These are phyloP conservation scores for Leccinum imitatum DNA, from an alignment of 768 basidiomycete genomes.

Conservation along the genomic window DNA sequence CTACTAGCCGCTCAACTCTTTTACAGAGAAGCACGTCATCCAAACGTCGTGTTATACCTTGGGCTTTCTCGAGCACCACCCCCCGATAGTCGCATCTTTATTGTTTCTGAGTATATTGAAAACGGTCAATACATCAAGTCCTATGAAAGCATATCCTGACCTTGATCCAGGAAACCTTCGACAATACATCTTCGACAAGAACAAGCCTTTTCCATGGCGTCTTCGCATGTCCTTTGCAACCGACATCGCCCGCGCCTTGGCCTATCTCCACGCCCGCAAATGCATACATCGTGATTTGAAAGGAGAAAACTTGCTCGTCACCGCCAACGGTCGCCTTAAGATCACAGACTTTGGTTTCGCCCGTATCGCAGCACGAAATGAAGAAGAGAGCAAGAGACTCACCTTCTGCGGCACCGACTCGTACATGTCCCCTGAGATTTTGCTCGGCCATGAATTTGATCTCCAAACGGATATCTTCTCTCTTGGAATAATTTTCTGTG, in stretches of 20 bases:
- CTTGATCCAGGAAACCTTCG: constrained; percentile 63
- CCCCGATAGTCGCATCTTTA: constrained; percentile 84
- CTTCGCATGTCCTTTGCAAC: constrained; percentile 93
- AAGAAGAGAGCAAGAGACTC: constrained; percentile 82
- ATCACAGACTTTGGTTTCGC: constrained; percentile 99
- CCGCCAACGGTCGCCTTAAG: constrained; percentile 90
- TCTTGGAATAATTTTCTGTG: constrained; percentile 89
- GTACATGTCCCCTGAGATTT: constrained; percentile 97
- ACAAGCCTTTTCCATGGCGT: constrained; percentile 87
- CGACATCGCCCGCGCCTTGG: constrained; percentile 92
- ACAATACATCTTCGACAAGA: constrained; percentile 83
- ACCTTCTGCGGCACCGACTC: constrained; percentile 90
- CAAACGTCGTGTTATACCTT: constrained; percentile 91
- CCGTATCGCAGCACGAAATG: constrained; percentile 88
- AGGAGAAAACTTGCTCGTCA: constrained; percentile 96
- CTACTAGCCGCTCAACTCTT: constrained; percentile 2
- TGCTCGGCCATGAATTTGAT: constrained; percentile 88
- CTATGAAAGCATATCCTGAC: constrained; percentile 4
- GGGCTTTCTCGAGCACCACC: constrained; percentile 81
- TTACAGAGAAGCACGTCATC: constrained; percentile 78
- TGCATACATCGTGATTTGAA: constrained; percentile 92
- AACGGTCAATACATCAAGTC: constrained; percentile 44
- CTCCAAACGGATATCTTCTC: constrained; percentile 95
- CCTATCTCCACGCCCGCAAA: constrained; percentile 93
- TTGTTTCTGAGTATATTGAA: constrained; percentile 93